Evolutionary conservation across 257 asterid genomes (phyloP), one percentile per base, ranked within the genome.

Genomic region (Solanum virginianum): DNA sequence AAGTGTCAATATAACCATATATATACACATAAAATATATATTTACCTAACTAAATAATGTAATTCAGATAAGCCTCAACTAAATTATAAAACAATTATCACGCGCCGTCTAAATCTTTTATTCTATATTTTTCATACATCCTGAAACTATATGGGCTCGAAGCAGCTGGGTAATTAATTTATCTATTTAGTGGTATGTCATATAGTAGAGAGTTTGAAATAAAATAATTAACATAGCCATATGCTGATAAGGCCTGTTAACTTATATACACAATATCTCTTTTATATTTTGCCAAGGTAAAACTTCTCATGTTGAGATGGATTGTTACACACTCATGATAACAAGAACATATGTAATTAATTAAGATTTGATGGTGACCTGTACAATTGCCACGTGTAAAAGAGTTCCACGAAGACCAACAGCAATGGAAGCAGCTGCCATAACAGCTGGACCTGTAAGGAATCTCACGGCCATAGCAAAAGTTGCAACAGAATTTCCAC

Each of bases 381-480:
- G 99, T 54, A 96, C 98, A 88, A 96, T 96, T 83, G 98, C 98
- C 43, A 96, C 89, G 85, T 95, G 97, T 87, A 96, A 86, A 80
- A 96, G 98, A 79, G 70, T 94, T 32, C 98, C 98, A 11, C 97
- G 98, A 84, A 96, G 99, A 85, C 99, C 99, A 90, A 96, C 97
- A 86, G 92, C 98, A 88, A 94, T 91, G 91, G 98, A 96, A 88
- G 99, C 95, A 85, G 97, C 98, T 57, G 98, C 99, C 98, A 96
- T 96, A 88, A 96, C 97, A 91, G 99, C 99, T 88, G 99, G 99
- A 54, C 98, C 98, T 20, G 97, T 90, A 91, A 96, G 97, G 95
- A 96, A 96, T 95, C 99, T 96, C 87, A 96, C 98, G 84, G 97
- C 97, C 98, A 95, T 95, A 0, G 99, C 84, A 91, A 95, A 94